Evolutionary conservation across 2,329 filamentous ascomycete species (phyloP), one percentile per base, ranked within the genome.

Genomic region (Aspergillus japonicus): DNA sequence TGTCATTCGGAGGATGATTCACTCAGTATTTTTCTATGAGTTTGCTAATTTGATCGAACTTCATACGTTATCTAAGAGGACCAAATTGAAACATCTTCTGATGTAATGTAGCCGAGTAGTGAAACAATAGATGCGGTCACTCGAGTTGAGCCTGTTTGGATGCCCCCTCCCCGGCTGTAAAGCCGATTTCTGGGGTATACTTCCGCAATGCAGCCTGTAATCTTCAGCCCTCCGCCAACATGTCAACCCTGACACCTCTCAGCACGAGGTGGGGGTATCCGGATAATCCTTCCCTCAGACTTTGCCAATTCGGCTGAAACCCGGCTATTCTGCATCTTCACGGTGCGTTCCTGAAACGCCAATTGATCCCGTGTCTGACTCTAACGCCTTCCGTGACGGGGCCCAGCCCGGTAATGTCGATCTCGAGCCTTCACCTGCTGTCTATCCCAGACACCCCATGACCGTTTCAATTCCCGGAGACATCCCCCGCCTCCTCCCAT

Each of bases 371-470:
- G 33, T 21, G n/a, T n/a, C 29, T n/a, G 11, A 14, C 42, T 55
- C 53, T 55, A 55, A 55, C 53, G 53, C 21, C 42, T 47, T 55
- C 39, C 23, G 53, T 55, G 7, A 55, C 53, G 53, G 53, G 47
- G 29, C 12, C n/a, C 53, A 31, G 42, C 44, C 53, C 53, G 52
- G 39, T 4, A 35, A 52, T 16, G 52, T 47, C 52, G 52, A 54
- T 54, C 52, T 12, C 26, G 12, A 24, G 24, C 35, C 50, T 5
- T 53, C 42, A n/a, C 42, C 26, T 35, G 24, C 42, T 3, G n/a
- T 55, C 24, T 48, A 55, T 48, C 44, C 42, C 42, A 21, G 5
- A 55, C 44, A 19, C 5, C 6, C 5, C 39, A 16, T 44, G 14
- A n/a, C 14, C 4, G 4, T 16, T 19, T 7, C 16, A 8, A 16